Base-by-base conservation (phyloP, 2,329 filamentous ascomycete genomes). In the Alternaria angustiovoidea region DNA sequence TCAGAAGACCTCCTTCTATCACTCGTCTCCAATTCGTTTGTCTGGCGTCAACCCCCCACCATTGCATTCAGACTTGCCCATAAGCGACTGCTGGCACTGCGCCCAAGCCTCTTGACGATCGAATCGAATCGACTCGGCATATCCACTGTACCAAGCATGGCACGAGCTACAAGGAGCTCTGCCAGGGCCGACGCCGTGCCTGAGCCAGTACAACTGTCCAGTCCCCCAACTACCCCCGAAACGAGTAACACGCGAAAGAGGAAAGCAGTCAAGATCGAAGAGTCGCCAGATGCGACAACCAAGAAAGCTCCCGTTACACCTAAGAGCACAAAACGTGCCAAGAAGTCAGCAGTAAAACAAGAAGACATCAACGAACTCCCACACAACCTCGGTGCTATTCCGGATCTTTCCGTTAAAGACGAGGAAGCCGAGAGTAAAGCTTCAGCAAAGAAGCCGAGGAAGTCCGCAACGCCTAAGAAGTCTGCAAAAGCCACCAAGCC, bases 371-470 rank as follows among this genome's bases (percentile, higher is more conserved):
- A 86, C 59, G 82, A 86, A 49, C 75, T 88, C 38, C 86, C 86
- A 16, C 86, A 88, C 72, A 87, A 86, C 49, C 75, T 88, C n/a
- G 85, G 84, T 11, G 62, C 63, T 22, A 66, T 71, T 6, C 65
- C 68, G 28, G 57, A 69, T 22, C 42, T 69, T 2, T 48, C 65
- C 12, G 11, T 51, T 0, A 63, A 70, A 11, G 30, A 34, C 4
- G 61, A 69, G 43, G 42, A 39, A n/a, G 43, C 54, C 7, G 54
- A 61, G 7, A 57, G 51, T 7, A 47, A 44, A 14, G 51, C 68
- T 24, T 22, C 62, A 16, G 49, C 58, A 9, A 68, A 64, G 47
- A 69, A 61, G 26, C 24, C 65, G 1, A 75, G 64, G 48, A 38
- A n/a, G 34, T n/a, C 34, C 8, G 34, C 34, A n/a, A 38, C 34